These are phyloP conservation scores for Lichenothelia convexa DNA, from an alignment of 495 filamentous ascomycete genomes.

Conservation along the genomic window DNA sequence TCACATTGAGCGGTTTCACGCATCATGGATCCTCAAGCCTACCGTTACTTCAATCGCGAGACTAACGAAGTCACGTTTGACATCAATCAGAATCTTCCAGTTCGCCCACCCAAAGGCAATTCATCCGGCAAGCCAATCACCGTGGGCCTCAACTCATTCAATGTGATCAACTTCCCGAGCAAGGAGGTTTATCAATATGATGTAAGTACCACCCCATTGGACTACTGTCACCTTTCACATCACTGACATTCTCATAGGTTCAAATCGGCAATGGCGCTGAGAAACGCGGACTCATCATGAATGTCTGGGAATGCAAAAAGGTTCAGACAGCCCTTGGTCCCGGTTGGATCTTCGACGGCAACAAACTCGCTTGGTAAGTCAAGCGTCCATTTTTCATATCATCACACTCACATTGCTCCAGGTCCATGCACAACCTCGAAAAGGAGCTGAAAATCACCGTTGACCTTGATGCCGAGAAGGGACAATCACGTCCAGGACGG, in stretches of 20 bases:
- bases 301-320: slow-evolving; percentile 48
- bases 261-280: slow-evolving; percentile 41
- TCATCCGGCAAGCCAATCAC: slow-evolving; percentile 32
- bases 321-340: slow-evolving; percentile 34
- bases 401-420: slow-evolving; percentile 15
- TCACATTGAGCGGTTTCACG: neutral
- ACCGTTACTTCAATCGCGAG: slow-evolving; percentile 1
- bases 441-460: slow-evolving; percentile 30
- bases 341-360: slow-evolving; percentile 59
- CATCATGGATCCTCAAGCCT: neutral
- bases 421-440: slow-evolving; percentile 16
- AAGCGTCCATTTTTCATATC: no score
- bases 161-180: slow-evolving; percentile 34
- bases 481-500: slow-evolving; percentile 8
- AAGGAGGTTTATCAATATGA: slow-evolving; percentile 64
- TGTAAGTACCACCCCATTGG: no score
- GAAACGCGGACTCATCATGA: slow-evolving; percentile 44
- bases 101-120: slow-evolving; percentile 12
- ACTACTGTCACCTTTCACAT: neutral
- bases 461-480: slow-evolving; percentile 44
- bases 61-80: slow-evolving; percentile 7
- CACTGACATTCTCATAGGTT: slow-evolving; percentile 26
- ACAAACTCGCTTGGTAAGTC: slow-evolving; percentile 61
- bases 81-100: slow-evolving; percentile 6
- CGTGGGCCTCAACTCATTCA: slow-evolving; percentile 57